phyloP scores from a whole-genome alignment of 139 green algal genomes.

The Chlorella sorokiniana region DNA sequence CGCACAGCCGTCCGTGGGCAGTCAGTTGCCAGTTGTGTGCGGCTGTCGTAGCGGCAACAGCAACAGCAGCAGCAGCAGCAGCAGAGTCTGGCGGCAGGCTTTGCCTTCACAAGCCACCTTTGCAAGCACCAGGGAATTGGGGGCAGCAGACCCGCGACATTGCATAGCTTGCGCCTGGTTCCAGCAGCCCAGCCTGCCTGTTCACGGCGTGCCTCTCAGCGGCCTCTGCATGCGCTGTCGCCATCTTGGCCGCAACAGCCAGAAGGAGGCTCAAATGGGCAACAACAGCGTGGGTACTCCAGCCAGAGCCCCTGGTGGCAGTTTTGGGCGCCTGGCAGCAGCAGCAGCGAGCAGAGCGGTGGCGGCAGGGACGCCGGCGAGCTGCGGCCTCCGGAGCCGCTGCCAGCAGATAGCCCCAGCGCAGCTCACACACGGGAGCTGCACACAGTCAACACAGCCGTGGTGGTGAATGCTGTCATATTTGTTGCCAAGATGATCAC shows the following conservation, averaged over 20 bases:
- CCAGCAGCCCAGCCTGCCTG: not conserved
- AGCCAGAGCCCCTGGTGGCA: constrained; percentile 13
- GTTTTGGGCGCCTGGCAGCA: constrained; percentile 12
- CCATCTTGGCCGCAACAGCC: constrained; percentile 1
- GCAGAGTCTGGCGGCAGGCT: not conserved
- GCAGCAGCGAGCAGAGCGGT: not conserved
- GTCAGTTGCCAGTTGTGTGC: not conserved
- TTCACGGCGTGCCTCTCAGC: not conserved
- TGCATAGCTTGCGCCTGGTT: not conserved
- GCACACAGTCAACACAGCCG: constrained; percentile 54
- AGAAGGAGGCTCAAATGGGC: not conserved
- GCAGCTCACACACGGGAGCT: constrained; percentile 41
- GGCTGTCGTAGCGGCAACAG: not conserved
- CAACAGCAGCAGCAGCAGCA: not conserved
- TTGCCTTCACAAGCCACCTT: not conserved
- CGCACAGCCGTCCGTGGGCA: not conserved
- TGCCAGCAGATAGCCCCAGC: constrained; percentile 1
- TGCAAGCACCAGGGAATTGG: not conserved
- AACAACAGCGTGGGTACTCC: not conserved
- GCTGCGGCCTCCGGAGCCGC: not conserved
- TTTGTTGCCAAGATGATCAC: constrained; percentile 67
- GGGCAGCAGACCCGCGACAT: not conserved
- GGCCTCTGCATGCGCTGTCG: not conserved
- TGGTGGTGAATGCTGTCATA: constrained; percentile 70
- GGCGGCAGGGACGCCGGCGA: not conserved